These are phyloP conservation scores for Cystoisospora suis DNA, from an alignment of 169 alveolate species.

Conservation along the genomic window DNA sequence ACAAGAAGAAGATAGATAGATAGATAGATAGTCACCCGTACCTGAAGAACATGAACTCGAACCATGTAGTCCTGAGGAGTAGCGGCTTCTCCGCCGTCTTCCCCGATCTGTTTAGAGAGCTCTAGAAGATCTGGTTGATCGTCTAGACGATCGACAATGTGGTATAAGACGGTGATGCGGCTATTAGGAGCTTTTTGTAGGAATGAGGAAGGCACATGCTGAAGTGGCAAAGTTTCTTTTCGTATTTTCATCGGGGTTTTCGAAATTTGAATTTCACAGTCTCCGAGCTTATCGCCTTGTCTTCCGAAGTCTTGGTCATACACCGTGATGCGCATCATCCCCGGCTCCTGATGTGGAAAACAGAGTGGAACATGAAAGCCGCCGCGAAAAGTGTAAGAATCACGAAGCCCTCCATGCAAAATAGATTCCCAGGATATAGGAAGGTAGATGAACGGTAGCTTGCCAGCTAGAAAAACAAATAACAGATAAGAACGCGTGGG, in stretches of 20 bases:
- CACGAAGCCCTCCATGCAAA: too few relatives aligned
- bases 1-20: neutral
- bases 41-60: slow-evolving; percentile 41
- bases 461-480: too few relatives aligned
- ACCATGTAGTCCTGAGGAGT: slow-evolving; percentile 46
- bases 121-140: slow-evolving; percentile 56
- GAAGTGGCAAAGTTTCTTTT: slow-evolving; percentile 39
- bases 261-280: slow-evolving; percentile 29
- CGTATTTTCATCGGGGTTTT: slow-evolving; percentile 33
- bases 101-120: slow-evolving; percentile 44
- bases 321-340: slow-evolving; percentile 35
- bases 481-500: too few relatives aligned
- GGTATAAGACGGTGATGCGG: slow-evolving; percentile 56
- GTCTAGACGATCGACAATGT: slow-evolving; percentile 44
- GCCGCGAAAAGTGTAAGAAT: too few relatives aligned
- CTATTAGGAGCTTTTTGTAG: slow-evolving; percentile 44
- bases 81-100: slow-evolving; percentile 8
- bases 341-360: slow-evolving; percentile 50
- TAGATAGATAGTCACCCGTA: neutral
- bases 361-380: too few relatives aligned
- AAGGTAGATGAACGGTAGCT: too few relatives aligned
- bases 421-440: too few relatives aligned
- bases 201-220: slow-evolving; percentile 34
- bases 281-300: slow-evolving; percentile 49
- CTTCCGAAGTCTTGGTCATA: slow-evolving; percentile 54